phyloP scores from a whole-genome alignment of 371 early-diverging fungal genomes.

The Actinomortierella wolfii region DNA sequence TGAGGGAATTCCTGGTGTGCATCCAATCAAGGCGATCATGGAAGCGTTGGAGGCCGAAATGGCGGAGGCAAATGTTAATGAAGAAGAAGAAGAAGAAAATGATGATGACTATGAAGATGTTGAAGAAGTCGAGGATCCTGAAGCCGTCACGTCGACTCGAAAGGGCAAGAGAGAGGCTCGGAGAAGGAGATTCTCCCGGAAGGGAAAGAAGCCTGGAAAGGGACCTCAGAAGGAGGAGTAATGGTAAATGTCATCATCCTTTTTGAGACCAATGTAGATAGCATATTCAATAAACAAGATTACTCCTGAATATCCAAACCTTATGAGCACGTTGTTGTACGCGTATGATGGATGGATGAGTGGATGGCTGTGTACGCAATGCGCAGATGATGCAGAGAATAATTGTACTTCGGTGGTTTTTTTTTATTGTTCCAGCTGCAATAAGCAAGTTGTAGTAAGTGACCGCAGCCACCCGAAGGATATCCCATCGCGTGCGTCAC shows the following conservation, averaged over 20 bases:
- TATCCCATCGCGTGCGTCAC: no score
- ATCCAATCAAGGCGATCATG: constrained; percentile 8
- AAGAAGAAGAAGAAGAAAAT: constrained; percentile 4
- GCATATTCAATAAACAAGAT: no score
- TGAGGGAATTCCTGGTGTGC: constrained; percentile 14
- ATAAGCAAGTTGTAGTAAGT: no score
- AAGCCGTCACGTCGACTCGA: constrained; percentile 32
- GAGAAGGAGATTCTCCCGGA: constrained; percentile 12
- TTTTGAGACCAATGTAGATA: neutral
- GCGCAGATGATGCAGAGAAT: no score
- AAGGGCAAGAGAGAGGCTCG: constrained; percentile 27
- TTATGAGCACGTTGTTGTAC: no score
- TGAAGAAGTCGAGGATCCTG: constrained; percentile 18
- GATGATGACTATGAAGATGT: constrained; percentile 5
- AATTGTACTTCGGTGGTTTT: no score
- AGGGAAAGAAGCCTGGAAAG: neutral
- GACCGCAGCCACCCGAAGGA: no score
- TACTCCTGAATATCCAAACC: no score
- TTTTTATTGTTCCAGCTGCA: no score
- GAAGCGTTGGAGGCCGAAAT: neutral
- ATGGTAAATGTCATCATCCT: neutral
- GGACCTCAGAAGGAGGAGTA: neutral
- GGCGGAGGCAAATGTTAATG: neutral
- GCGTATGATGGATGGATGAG: no score
- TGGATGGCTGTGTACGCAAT: no score